phyloP scores from a whole-genome alignment of 2,329 filamentous ascomycete species.

The Claviceps lovelessii region DNA sequence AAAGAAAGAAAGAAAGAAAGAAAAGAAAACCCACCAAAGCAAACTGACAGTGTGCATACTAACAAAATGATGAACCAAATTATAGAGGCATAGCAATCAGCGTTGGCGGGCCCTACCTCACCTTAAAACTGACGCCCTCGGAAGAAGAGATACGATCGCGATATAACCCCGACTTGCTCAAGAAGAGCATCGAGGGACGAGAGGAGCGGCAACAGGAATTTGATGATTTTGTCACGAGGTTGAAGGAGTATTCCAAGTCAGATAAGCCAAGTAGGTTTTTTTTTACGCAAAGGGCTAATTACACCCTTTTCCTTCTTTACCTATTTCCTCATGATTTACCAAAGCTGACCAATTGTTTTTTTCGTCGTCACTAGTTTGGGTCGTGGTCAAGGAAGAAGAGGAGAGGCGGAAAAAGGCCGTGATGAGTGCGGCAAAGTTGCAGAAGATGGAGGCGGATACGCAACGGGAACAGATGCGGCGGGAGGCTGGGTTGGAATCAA shows the following conservation, averaged over 20 bases:
- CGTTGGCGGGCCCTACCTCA: constrained; percentile 74
- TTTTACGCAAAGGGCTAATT: background rate
- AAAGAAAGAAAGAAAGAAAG: background rate
- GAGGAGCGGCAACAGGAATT: constrained; percentile 70
- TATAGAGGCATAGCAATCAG: constrained; percentile 54
- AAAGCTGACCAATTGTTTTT: background rate
- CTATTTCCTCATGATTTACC: background rate
- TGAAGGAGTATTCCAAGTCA: constrained; percentile 83
- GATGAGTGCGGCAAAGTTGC: constrained; percentile 20
- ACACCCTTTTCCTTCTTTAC: background rate
- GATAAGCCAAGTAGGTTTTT: constrained; percentile 67
- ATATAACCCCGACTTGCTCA: constrained; percentile 92
- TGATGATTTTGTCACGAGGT: constrained; percentile 65
- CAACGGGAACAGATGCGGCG: constrained; percentile 35
- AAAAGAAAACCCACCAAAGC: background rate
- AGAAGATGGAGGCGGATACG: constrained; percentile 27
- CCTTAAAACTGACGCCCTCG: constrained; percentile 64
- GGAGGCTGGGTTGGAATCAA: constrained; percentile 30
- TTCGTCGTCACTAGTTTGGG: constrained; percentile 27
- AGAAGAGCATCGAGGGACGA: constrained; percentile 67
- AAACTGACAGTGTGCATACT: no score
- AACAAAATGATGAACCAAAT: background rate
- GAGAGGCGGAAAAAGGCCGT: constrained; percentile 26
- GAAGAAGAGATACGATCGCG: constrained; percentile 85
- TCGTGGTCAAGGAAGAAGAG: constrained; percentile 35